A percentile compares a stretch with the other conserved stretches of the same genome.
These are phyloP conservation scores for Podaxis sp. DNA, from an alignment of 768 basidiomycete species.

Conservation along the genomic window DNA sequence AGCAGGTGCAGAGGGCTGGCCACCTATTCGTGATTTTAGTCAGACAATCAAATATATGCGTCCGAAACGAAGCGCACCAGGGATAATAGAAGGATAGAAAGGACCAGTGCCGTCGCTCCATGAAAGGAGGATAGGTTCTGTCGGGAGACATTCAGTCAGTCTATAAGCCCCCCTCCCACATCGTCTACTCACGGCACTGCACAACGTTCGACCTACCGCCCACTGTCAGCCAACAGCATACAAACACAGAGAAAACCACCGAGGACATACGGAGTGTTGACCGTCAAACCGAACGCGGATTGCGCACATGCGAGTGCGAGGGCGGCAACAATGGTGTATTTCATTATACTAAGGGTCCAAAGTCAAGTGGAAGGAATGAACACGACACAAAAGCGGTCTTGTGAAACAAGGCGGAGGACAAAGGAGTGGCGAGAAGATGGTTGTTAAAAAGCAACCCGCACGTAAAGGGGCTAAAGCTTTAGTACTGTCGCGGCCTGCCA, in stretches of 20 bases:
- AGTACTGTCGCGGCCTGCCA: conserved; percentile 20
- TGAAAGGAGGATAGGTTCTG: conserved; percentile 58
- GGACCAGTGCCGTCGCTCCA: conserved; percentile 55
- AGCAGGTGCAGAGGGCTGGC: conserved; percentile 47
- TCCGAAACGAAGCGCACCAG: conserved; percentile 42
- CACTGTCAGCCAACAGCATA: neutral
- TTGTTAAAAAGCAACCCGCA: conserved; percentile 13
- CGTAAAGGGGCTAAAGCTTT: conserved; percentile 21
- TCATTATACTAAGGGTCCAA: conserved; percentile 28
- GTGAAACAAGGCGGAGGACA: neutral
- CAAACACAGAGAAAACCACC: neutral
- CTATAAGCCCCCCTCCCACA: neutral
- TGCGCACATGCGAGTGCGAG: conserved; percentile 35
- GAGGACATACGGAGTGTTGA: conserved; percentile 68
- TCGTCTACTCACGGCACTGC: conserved; percentile 32
- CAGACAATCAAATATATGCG: neutral
- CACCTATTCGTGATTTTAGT: conserved; percentile 35
- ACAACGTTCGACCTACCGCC: conserved; percentile 28
- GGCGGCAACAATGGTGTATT: conserved; percentile 32
- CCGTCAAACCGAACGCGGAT: conserved; percentile 41
- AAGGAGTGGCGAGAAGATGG: conserved; percentile 16
- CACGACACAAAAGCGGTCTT: conserved; percentile 14
- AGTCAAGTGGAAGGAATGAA: conserved; percentile 14
- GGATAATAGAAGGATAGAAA: conserved; percentile 59
- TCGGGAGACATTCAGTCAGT: conserved; percentile 6